A percentile compares a stretch with the other conserved stretches of the same genome.
Conservation (phyloP, 148 eudicot genomes). For the Arctostaphylos glauca region DNA sequence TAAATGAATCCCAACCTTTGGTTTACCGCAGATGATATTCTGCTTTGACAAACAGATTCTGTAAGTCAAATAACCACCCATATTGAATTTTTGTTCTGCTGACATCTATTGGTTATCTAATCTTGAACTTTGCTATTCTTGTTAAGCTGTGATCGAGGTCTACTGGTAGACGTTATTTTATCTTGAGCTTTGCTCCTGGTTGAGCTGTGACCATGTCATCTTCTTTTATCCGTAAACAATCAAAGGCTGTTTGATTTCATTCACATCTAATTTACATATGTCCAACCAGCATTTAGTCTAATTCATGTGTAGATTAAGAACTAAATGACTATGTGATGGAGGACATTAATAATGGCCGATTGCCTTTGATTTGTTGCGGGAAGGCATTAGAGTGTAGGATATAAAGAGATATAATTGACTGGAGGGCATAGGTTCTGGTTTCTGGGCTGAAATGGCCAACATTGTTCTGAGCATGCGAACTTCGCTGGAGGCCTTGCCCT, state of each 20-base stretch:
- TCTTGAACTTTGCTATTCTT: too few species aligned
- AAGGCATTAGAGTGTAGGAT: not conserved
- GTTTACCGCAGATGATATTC: too few species aligned
- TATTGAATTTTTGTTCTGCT: too few species aligned
- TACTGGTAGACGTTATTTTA: not conserved
- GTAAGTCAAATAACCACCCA: too few species aligned
- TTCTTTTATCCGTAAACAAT: not conserved
- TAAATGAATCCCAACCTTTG: too few species aligned
- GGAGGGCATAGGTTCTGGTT: not conserved
- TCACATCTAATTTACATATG: not conserved
- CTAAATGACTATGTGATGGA: not conserved
- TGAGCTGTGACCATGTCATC: not conserved
- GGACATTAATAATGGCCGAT: not conserved
- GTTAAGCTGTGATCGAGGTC: too few species aligned
- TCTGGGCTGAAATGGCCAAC: not conserved
- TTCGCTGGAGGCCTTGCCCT: not conserved
- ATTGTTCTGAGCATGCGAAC: not conserved
- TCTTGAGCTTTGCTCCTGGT: not conserved
- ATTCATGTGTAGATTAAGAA: not conserved
- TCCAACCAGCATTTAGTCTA: not conserved
- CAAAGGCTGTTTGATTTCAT: not conserved
- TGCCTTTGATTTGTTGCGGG: not conserved
- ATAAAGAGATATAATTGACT: not conserved
- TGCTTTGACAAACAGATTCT: too few species aligned
- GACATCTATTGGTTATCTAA: too few species aligned